These are phyloP conservation scores for Trichophyton benhamiae DNA, from an alignment of 2,329 filamentous ascomycete genomes.

Conservation along the genomic window DNA sequence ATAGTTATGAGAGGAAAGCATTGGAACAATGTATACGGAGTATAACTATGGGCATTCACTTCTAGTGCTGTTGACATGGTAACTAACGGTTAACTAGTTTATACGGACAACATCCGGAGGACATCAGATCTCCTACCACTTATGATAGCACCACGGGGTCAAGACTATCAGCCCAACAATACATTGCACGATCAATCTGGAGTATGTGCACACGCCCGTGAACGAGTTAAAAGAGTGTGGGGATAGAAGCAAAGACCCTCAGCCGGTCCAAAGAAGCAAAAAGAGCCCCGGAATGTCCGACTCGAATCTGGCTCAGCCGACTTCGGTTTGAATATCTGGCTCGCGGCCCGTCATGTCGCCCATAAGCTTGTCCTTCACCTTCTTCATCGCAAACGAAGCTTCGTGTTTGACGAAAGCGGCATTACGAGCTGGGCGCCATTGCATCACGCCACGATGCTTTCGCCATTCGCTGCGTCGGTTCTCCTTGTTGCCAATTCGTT, in stretches of 20 bases:
- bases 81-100: too few species aligned
- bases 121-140: too few species aligned
- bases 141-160: too few species aligned
- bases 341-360: conserved; percentile 62
- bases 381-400: conserved; percentile 62
- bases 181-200: too few species aligned
- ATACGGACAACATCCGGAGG: too few species aligned
- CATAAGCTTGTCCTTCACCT: conserved; percentile 63
- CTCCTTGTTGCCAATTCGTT: conserved; percentile 22
- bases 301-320: conserved; percentile 9
- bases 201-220: too few species aligned
- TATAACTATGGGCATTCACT: too few species aligned
- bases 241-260: not conserved
- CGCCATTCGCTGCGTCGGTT: conserved; percentile 51
- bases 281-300: not conserved
- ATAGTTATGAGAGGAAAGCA: too few species aligned
- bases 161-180: too few species aligned
- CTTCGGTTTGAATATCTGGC: conserved; percentile 76
- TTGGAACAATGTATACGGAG: too few species aligned
- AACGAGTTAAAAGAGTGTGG: not conserved
- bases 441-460: conserved; percentile 83
- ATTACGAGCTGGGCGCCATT: conserved; percentile 86
- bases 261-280: not conserved
- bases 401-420: conserved; percentile 79
- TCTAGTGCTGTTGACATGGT: too few species aligned